Evolutionary conservation across 2,329 filamentous ascomycete genomes (phyloP).

Genomic region (Aspergillus pseudoterreus): DNA sequence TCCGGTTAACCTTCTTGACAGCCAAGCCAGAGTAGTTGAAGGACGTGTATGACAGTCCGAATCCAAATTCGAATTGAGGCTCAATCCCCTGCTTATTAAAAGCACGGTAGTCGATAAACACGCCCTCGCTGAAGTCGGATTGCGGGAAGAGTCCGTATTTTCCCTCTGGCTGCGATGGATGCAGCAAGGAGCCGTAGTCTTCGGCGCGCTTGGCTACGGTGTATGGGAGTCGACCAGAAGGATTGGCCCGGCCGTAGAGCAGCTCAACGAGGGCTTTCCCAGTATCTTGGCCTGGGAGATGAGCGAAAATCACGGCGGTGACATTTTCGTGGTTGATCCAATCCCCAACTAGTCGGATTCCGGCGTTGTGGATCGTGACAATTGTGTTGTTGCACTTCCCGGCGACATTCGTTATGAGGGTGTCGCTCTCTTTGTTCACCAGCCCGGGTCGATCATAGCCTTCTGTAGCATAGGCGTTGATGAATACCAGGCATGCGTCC

Average conservation of each 20-base stretch:
- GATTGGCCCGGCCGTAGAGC: constrained; percentile 56
- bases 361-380: constrained; percentile 63
- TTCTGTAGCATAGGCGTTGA: constrained; percentile 50
- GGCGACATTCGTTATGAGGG: constrained; percentile 56
- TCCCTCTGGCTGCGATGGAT: constrained; percentile 11
- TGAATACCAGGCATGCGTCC: constrained; percentile 51
- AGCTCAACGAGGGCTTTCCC: constrained; percentile 55
- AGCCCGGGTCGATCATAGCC: constrained; percentile 35
- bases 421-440: constrained; percentile 47
- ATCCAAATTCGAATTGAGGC: constrained; percentile 39
- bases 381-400: constrained; percentile 59
- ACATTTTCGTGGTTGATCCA: constrained; percentile 63
- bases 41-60: constrained; percentile 27
- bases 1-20: constrained; percentile 3
- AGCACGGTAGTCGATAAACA: constrained; percentile 53
- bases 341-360: constrained; percentile 51
- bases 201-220: constrained; percentile 56
- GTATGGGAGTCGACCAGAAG: constrained; percentile 59
- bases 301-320: constrained; percentile 61
- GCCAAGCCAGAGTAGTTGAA: constrained; percentile 17
- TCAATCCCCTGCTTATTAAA: constrained; percentile 43
- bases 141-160: constrained; percentile 19
- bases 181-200: constrained; percentile 48
- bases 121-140: constrained; percentile 47
- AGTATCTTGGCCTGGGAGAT: constrained; percentile 62